A percentile compares a stretch with the other conserved stretches of the same genome.
Evolutionary conservation across 331 rosid genomes (phyloP).

Genomic region (Dryas integrifolia): DNA sequence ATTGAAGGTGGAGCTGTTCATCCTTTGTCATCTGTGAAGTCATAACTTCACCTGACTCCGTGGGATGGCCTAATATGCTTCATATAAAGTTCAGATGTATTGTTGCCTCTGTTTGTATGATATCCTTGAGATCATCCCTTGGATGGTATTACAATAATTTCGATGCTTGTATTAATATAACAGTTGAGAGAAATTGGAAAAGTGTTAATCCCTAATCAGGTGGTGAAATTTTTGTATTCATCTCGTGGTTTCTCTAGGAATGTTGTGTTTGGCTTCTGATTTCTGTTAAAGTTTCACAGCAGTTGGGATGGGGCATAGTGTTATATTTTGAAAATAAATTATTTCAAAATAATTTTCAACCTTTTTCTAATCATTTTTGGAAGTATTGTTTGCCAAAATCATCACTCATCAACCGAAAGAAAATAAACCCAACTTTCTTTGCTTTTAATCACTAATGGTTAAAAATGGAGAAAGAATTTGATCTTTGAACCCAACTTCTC

Average conservation of each 20-base stretch:
- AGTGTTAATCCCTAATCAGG: neutral
- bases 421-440: neutral
- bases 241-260: neutral
- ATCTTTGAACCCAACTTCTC: too few species aligned
- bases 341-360: neutral
- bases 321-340: neutral
- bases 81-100: neutral
- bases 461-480: neutral
- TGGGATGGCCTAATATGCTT: neutral
- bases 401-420: neutral
- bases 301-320: neutral
- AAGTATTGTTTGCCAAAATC: neutral
- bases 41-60: neutral
- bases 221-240: neutral
- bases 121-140: neutral
- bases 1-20: neutral
- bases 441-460: neutral
- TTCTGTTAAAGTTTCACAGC: neutral
- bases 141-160: constrained; percentile 1
- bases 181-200: neutral
- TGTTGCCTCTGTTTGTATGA: neutral
- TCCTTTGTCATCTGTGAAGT: neutral
- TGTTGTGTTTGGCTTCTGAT: neutral
- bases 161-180: neutral
- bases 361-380: neutral